Percentiles rank a stretch among this genome's conserved stretches.
These are phyloP conservation scores for Boletellus sp. DNA, from an alignment of 1,284 basidiomycete genomes.

Conservation along the genomic window DNA sequence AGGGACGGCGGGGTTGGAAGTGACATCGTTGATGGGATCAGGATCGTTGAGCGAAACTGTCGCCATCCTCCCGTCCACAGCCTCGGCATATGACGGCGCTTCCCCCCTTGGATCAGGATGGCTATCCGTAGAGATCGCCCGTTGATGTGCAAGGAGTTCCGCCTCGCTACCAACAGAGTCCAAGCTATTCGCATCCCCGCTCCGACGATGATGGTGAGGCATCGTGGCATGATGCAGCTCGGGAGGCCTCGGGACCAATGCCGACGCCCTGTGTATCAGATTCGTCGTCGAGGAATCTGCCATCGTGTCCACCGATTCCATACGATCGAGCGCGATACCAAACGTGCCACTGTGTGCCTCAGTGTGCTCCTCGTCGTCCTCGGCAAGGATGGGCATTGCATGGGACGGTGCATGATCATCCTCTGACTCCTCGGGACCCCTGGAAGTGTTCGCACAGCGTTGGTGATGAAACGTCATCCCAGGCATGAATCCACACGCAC, in stretches of 20 bases:
- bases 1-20: not conserved
- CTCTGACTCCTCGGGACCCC: conserved; percentile 39
- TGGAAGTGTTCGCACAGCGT: conserved; percentile 12
- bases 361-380: conserved; percentile 25
- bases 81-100: conserved; percentile 65
- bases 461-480: not conserved
- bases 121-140: conserved; percentile 20
- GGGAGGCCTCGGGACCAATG: conserved; percentile 14
- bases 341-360: conserved; percentile 12
- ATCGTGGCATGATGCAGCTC: conserved; percentile 10
- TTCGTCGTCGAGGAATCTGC: conserved; percentile 22
- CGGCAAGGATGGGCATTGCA: conserved; percentile 36
- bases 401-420: conserved; percentile 26
- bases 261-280: conserved; percentile 16
- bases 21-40: not conserved
- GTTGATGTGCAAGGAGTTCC: conserved; percentile 26
- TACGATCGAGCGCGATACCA: conserved; percentile 17
- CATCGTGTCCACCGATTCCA: conserved; percentile 26
- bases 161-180: conserved; percentile 23
- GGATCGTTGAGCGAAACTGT: conserved; percentile 12
- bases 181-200: conserved; percentile 16
- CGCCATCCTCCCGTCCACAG: conserved; percentile 26
- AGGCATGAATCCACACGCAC: conserved; percentile 34
- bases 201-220: conserved; percentile 8
- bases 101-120: conserved; percentile 45